phyloP scores from a whole-genome alignment of 257 asterid species.

The Gynochthodes officinalis region DNA sequence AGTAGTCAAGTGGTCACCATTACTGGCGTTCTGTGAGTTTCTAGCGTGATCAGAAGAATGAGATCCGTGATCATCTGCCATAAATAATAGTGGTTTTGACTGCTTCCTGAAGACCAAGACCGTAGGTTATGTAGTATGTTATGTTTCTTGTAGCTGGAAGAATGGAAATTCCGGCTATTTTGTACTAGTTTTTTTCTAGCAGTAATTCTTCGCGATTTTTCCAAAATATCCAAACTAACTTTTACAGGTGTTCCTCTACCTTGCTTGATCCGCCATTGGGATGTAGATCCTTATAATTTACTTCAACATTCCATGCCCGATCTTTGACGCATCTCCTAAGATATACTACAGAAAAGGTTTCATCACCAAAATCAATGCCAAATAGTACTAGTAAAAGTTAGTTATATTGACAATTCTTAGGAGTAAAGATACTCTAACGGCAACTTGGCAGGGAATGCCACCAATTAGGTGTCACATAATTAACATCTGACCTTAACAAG shows the following conservation, averaged over 20 bases:
- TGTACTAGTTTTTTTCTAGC: not conserved
- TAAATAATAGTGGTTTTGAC: constrained; percentile 13
- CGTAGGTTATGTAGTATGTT: not conserved
- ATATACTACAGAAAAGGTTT: not conserved
- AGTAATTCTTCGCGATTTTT: not conserved
- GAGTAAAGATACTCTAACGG: not conserved
- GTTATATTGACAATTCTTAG: not conserved
- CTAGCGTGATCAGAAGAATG: not conserved
- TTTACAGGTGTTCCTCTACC: not conserved
- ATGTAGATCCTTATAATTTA: not conserved
- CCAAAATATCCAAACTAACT: not conserved
- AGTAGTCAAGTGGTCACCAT: too few relatives aligned
- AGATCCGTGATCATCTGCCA: constrained; percentile 23
- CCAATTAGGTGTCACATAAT: not conserved
- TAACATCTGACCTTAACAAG: too few relatives aligned
- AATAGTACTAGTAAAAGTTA: constrained; percentile 1
- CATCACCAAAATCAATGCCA: constrained; percentile 1
- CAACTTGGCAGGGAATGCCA: constrained; percentile 9
- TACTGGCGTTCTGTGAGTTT: not conserved
- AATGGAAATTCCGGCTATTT: not conserved
- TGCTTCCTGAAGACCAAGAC: constrained; percentile 7
- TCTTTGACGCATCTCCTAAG: not conserved
- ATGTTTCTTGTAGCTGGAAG: not conserved
- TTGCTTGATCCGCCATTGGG: too few relatives aligned
- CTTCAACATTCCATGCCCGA: not conserved